Base-by-base conservation (phyloP, 805 yeast genomes). In the Metschnikowia kunwiensis region DNA sequence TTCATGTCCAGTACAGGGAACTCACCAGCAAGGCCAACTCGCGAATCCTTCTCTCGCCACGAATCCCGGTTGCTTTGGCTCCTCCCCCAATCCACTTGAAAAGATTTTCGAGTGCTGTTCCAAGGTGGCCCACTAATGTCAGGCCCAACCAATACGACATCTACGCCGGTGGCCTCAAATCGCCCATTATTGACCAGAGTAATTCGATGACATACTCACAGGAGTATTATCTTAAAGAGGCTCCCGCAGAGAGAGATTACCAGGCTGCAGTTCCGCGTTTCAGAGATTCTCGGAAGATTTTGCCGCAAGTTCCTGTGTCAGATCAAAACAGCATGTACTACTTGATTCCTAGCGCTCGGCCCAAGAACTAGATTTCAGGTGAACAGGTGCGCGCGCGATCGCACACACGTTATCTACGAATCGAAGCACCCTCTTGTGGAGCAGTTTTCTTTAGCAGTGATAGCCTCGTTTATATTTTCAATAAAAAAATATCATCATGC, bases 1-100 rank as follows among this genome's bases (percentile, higher is more conserved):
- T 87, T 69, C 93, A 84, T 57, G 96, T 87, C 30, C 94, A 86
- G 58, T 85, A 82, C 55, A 75, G 85, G 39, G 93, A 84, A 55
- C 59, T 78, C n/a, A 36, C 50, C 7, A 25, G 43, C 16, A 44
- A 44, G 20, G 29, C 40, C 4, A 28, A 34, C 11, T 26, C 45
- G 7, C 53, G 61, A 54, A 54, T 57, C 34, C 55, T 79, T 26
- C 39, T 44, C 24, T 42, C 50, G 8, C 43, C 47, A 1, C 38
- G 45, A 2, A 38, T 42, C 17, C 52, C 52, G 2, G 46, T 48
- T 42, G 72, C 68, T 27, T 66, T 84, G 38, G 94, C 95, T 0
- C 94, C 94, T 7, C 91, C 94, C 4, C 94, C 94, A 3, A 79
- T 85, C 24, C 80, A 80, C 51, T 68, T 81, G 21, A 43, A 41